Conservation (phyloP, 306 rosid species). For the Quercus dentata region DNA sequence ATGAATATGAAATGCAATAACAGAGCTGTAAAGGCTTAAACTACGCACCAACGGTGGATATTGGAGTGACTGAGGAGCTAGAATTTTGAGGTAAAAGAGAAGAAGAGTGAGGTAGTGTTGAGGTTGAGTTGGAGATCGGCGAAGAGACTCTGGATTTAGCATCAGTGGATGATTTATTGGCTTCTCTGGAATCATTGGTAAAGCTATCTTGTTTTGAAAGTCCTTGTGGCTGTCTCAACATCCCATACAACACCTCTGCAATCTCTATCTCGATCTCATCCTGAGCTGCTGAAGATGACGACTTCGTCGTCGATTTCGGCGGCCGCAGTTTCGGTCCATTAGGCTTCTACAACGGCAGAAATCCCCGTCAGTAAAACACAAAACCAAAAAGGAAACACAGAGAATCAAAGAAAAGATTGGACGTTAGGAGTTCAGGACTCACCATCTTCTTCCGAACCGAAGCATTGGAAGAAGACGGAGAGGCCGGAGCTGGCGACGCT, state of each 20-base stretch:
- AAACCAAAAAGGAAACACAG: neutral
- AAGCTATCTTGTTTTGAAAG: conserved; percentile 61
- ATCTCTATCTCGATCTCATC: conserved; percentile 98
- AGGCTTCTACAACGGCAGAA: conserved; percentile 54
- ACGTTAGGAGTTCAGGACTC: conserved; percentile 31
- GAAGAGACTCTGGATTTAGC: conserved; percentile 69
- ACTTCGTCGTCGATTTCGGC: conserved; percentile 57
- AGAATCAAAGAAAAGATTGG: neutral
- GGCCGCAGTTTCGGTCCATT: conserved; percentile 71
- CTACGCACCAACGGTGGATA: conserved; percentile 71
- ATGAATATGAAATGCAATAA: conserved; percentile 1
- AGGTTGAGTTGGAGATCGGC: conserved; percentile 65
- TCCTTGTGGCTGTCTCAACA: conserved; percentile 92
- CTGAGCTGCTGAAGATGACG: conserved; percentile 54
- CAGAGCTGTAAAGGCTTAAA: conserved; percentile 4
- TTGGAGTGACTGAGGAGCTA: conserved; percentile 38
- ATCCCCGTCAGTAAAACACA: conserved; percentile 25
- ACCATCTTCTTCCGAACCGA: conserved; percentile 77
- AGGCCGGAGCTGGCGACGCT: conserved; percentile 44
- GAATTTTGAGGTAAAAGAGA: conserved; percentile 56
- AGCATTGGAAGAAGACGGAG: conserved; percentile 84
- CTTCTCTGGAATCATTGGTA: conserved; percentile 45
- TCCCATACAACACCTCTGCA: conserved; percentile 88
- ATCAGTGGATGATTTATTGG: conserved; percentile 52
- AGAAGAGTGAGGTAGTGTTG: conserved; percentile 27